Percentiles rank a stretch among this genome's conserved stretches.
phyloP scores from a whole-genome alignment of 352 stramenopile species.

The Globisporangium parvum region DNA sequence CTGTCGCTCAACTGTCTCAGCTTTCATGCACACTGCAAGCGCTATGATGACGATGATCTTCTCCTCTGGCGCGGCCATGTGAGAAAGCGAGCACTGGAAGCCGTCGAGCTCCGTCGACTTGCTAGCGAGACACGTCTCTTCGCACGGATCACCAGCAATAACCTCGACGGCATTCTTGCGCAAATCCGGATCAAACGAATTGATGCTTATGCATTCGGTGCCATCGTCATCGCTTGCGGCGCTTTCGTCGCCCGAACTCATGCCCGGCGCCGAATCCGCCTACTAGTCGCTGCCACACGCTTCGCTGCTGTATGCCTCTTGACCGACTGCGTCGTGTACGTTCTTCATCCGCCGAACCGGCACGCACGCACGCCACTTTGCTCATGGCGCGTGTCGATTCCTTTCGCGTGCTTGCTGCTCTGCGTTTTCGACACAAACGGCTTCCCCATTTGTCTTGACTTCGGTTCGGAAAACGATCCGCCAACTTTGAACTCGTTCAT shows the following conservation, averaged over 20 bases:
- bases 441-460: too few relatives aligned
- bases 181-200: background rate
- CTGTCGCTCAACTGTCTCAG: background rate
- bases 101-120: slow-evolving; percentile 1
- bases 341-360: too few relatives aligned
- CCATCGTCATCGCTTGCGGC: background rate
- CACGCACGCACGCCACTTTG: too few relatives aligned
- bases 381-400: too few relatives aligned
- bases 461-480: too few relatives aligned
- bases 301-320: too few relatives aligned
- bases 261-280: too few relatives aligned
- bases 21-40: background rate
- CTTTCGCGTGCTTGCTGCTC: too few relatives aligned
- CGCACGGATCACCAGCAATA: background rate
- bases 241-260: background rate
- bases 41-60: background rate
- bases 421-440: too few relatives aligned
- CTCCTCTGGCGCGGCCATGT: background rate
- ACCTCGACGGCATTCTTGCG: background rate
- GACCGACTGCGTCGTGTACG: too few relatives aligned
- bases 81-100: background rate
- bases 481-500: slow-evolving; percentile 19
- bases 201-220: background rate
- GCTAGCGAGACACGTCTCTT: background rate
- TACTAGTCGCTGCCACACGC: too few relatives aligned